These are phyloP conservation scores for Cupressus sempervirens DNA, from an alignment of 75 land plant species.

Conservation along the genomic window DNA sequence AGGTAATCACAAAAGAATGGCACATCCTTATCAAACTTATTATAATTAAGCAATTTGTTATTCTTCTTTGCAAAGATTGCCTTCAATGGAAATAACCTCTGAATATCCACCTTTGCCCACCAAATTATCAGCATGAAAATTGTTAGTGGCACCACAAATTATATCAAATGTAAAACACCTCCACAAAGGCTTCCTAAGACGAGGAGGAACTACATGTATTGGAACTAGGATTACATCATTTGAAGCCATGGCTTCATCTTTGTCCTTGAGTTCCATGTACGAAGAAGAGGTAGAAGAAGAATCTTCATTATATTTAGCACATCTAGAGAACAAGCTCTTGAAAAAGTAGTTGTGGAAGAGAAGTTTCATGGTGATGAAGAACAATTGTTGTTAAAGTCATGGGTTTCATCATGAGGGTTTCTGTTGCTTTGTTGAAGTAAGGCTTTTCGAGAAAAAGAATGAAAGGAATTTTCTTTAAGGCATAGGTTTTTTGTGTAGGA, in stretches of 20 bases:
- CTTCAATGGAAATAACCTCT: too few species aligned
- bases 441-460: background rate
- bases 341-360: background rate
- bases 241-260: background rate
- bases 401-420: background rate
- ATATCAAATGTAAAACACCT: conserved; percentile 8
- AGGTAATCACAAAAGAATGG: too few species aligned
- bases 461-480: background rate
- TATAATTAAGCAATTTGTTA: too few species aligned
- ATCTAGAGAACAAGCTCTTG: background rate
- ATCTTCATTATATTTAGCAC: conserved; percentile 1
- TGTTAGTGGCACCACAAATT: background rate
- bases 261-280: conserved; percentile 1
- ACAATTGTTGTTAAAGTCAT: background rate
- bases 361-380: background rate
- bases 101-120: too few species aligned
- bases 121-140: conserved; percentile 4
- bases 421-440: background rate
- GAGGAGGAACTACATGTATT: background rate
- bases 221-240: background rate
- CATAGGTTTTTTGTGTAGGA: background rate
- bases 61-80: too few species aligned
- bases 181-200: conserved; percentile 10
- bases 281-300: background rate
- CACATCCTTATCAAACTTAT: too few species aligned